Conservation (phyloP, 164 flowering plant genomes). For the Vitis vinifera region DNA sequence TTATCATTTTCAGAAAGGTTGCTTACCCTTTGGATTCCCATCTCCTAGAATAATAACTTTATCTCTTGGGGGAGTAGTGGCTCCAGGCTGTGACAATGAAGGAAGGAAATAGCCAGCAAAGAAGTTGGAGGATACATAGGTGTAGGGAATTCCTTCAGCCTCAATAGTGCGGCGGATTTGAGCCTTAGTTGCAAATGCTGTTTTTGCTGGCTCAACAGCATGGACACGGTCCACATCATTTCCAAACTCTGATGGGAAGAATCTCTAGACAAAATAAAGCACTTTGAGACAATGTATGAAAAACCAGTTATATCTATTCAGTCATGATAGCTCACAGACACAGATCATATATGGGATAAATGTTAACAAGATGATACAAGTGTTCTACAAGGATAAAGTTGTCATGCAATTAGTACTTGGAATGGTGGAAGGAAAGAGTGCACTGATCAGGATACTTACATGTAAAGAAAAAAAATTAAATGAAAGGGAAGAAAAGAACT, state of each 20-base stretch:
- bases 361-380: too few relatives aligned
- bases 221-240: slow-evolving; percentile 35
- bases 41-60: slow-evolving; percentile 19
- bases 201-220: slow-evolving; percentile 42
- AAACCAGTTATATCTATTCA: too few relatives aligned
- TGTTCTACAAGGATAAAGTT: too few relatives aligned
- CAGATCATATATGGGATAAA: too few relatives aligned
- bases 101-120: slow-evolving; percentile 14
- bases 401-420: too few relatives aligned
- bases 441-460: too few relatives aligned
- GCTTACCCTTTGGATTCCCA: slow-evolving; percentile 22
- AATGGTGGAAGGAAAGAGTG: too few relatives aligned
- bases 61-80: slow-evolving; percentile 20
- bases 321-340: too few relatives aligned
- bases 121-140: slow-evolving; percentile 19
- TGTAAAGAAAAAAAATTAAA: too few relatives aligned
- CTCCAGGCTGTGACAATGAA: slow-evolving; percentile 8
- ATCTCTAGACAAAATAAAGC: slow-evolving; percentile 23
- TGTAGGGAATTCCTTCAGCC: slow-evolving; percentile 38
- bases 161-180: slow-evolving; percentile 33
- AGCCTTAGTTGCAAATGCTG: slow-evolving; percentile 21
- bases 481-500: too few relatives aligned
- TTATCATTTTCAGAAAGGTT: not conserved
- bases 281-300: not conserved
- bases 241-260: slow-evolving; percentile 49